Conservation (phyloP, 768 basidiomycete species). For the Rubroboletus pulcherrimus region DNA sequence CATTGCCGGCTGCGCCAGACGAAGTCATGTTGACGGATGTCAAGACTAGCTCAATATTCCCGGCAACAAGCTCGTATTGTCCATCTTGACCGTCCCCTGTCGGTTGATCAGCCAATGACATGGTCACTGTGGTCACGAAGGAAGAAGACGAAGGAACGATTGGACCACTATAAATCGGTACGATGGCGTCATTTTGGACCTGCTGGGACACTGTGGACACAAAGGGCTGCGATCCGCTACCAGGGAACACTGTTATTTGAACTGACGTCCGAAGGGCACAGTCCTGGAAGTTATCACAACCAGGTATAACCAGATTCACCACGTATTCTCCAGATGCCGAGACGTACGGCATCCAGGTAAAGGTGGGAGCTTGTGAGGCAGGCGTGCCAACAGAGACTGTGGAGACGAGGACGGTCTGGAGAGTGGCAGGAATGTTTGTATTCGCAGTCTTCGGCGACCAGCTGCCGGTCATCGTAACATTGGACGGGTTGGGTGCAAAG, state of each 20-base stretch:
- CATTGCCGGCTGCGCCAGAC: conserved; percentile 26
- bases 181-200: conserved; percentile 56
- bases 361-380: conserved; percentile 59
- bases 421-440: conserved; percentile 79
- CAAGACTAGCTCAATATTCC: conserved; percentile 76
- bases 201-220: conserved; percentile 74
- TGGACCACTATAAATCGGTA: conserved; percentile 75
- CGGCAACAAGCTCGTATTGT: conserved; percentile 81
- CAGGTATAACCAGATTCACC: conserved; percentile 81
- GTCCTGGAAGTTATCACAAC: conserved; percentile 77
- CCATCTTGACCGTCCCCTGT: conserved; percentile 59
- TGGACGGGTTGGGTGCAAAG: conserved; percentile 73
- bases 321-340: conserved; percentile 84
- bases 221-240: conserved; percentile 57
- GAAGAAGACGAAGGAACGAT: conserved; percentile 68
- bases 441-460: conserved; percentile 65
- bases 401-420: conserved; percentile 69
- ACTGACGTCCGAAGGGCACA: conserved; percentile 81
- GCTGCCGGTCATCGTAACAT: conserved; percentile 57
- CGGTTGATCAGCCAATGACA: conserved; percentile 68
- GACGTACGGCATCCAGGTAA: conserved; percentile 93
- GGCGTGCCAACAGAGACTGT: conserved; percentile 61
- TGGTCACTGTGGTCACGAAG: conserved; percentile 71
- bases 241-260: conserved; percentile 78
- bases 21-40: conserved; percentile 52